These are phyloP conservation scores for Cladophialophora immunda DNA, from an alignment of 2,329 filamentous ascomycete species.

Conservation along the genomic window DNA sequence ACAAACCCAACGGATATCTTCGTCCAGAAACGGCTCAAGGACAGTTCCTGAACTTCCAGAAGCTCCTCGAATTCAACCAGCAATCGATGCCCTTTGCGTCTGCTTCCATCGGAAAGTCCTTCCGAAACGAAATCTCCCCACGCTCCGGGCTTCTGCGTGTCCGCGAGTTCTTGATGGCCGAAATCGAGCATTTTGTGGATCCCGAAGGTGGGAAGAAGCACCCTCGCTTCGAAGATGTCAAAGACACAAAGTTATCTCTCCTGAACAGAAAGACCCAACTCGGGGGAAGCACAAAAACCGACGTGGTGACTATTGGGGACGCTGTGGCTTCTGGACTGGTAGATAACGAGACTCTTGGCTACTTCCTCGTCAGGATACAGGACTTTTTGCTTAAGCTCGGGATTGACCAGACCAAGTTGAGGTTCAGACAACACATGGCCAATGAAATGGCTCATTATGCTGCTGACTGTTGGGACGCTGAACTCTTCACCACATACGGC, in stretches of 20 bases:
- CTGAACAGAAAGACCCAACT: conserved; percentile 87
- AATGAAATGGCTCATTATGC: conserved; percentile 95
- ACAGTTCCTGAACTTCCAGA: conserved; percentile 96
- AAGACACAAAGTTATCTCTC: conserved; percentile 82
- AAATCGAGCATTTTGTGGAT: conserved; percentile 98
- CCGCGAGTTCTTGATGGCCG: conserved; percentile 97
- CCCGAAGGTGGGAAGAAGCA: conserved; percentile 96
- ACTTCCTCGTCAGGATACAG: conserved; percentile 94
- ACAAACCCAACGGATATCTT: conserved; percentile 78
- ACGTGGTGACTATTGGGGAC: conserved; percentile 80
- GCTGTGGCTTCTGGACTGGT: conserved; percentile 84
- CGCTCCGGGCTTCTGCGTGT: conserved; percentile 90
- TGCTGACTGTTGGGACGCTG: conserved; percentile 96
- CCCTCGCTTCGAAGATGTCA: conserved; percentile 82
- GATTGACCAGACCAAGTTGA: conserved; percentile 84
- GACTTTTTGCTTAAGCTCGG: conserved; percentile 90
- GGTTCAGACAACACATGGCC: conserved; percentile 96
- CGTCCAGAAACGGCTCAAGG: conserved; percentile 97
- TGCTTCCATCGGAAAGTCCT: conserved; percentile 96
- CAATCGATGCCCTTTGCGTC: conserved; percentile 96
- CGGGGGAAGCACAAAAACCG: conserved; percentile 79
- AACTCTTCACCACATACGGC: conserved; percentile 88
- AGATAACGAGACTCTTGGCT: conserved; percentile 97
- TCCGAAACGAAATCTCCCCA: conserved; percentile 97
- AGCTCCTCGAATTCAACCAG: conserved; percentile 96